phyloP scores from a whole-genome alignment of 106 monocot species.

The Allium cepa region DNA sequence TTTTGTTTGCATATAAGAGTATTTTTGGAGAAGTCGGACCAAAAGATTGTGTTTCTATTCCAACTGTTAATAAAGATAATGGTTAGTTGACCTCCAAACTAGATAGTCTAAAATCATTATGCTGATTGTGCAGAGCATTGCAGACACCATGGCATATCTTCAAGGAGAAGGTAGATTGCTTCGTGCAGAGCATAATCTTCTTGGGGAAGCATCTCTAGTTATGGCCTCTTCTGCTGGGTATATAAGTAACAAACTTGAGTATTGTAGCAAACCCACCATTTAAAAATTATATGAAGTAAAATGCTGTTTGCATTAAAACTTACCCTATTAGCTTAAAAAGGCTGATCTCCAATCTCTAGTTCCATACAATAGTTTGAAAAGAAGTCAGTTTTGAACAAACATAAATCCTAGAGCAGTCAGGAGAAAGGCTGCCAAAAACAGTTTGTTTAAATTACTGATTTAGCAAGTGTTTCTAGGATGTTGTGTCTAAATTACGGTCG shows the following conservation, averaged over 20 bases:
- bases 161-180: slow-evolving; percentile 73
- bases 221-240: slow-evolving; percentile 96
- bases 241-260: neutral
- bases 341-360: no score
- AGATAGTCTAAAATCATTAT: neutral
- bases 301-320: no score
- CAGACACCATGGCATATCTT: slow-evolving; percentile 88
- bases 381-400: no score
- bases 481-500: no score
- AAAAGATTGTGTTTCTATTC: neutral
- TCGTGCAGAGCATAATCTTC: slow-evolving; percentile 91
- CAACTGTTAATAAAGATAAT: neutral
- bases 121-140: slow-evolving; percentile 60
- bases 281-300: no score
- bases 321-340: no score
- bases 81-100: neutral
- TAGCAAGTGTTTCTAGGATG: no score
- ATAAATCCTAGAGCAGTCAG: no score
- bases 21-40: neutral
- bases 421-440: no score
- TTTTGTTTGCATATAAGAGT: neutral
- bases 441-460: no score
- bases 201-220: slow-evolving; percentile 95
- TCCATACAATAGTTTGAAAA: no score
- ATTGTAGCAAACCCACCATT: no score